Percentiles rank a stretch among this genome's conserved stretches.
Conservation (phyloP, 345 rosid genomes). For the Citrus maxima region DNA sequence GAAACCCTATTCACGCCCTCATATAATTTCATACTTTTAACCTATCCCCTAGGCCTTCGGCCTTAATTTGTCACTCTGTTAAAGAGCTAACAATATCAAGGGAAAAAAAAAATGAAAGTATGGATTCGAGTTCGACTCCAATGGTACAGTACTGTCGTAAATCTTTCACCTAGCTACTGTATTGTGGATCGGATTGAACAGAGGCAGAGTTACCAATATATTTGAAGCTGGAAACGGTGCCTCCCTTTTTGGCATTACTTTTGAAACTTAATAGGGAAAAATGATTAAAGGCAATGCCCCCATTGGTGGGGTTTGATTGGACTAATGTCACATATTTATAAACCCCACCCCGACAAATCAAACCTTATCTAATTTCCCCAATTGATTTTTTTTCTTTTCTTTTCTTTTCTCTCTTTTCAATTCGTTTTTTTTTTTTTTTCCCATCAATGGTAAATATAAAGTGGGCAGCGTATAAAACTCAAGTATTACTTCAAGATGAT, state of each 20-base stretch:
- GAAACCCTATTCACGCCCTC: not conserved
- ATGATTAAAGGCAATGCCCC: constrained; percentile 26
- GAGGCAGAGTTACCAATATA: not conserved
- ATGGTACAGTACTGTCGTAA: not conserved
- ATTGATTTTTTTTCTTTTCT: not conserved
- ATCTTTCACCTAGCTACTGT: no score
- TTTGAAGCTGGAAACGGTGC: not conserved
- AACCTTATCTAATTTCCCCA: constrained; percentile 27
- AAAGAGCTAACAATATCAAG: not conserved
- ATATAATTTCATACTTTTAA: not conserved
- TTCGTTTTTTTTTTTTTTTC: not conserved
- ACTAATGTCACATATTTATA: constrained; percentile 31
- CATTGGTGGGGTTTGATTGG: constrained; percentile 35
- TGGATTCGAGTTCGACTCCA: not conserved
- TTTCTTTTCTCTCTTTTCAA: not conserved
- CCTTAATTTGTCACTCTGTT: not conserved
- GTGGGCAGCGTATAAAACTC: constrained; percentile 13
- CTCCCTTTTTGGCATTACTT: constrained; percentile 32
- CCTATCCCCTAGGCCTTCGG: no score
- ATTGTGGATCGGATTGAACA: no score
- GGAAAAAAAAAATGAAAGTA: not conserved
- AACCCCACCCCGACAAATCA: constrained; percentile 15
- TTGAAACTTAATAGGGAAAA: constrained; percentile 26
- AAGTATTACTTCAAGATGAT: constrained; percentile 9
- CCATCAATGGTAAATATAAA: constrained; percentile 18